Base-by-base conservation (phyloP, 2,329 filamentous ascomycete genomes). In the Monilinia polystroma region DNA sequence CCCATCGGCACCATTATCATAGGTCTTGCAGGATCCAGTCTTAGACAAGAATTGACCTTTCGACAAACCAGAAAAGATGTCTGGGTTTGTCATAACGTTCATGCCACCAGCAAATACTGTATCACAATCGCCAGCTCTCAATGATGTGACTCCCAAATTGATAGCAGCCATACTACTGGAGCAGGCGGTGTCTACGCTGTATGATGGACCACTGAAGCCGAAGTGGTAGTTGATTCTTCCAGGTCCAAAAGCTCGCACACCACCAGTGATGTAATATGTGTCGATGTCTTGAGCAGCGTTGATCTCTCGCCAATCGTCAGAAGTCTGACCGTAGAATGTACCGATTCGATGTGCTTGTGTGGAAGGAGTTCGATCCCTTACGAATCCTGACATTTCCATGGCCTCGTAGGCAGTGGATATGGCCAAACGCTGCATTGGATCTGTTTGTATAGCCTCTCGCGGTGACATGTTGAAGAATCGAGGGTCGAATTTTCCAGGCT, bases 391-490 rank as follows among this genome's bases (percentile, higher is more conserved):
- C 65, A 66, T 66, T 32, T 66, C 41, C 51, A 51, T 60, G 20
- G 71, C 90, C 75, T 93, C 90, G 72, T 92, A 93, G 0, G 90
- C 90, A 3, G 90, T 92, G 18, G 88, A 85, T 43, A 94, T 79
- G 3, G 89, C 89, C 72, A 93, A 82, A 70, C 91, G 84, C 76
- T 92, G 90, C 84, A 91, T 91, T 0, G 91, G 91, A 75, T 93
- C 90, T 1, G 89, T 92, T 75, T 93, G 89, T 60, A 86, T 84
- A 47, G 91, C 90, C 78, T 93, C 90, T 71, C 89, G 86, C 8
- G 90, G 90, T 49, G 90, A 92, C 87, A 93, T 92, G 78, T 91
- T 92, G 84, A 93, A 93, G 79, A 93, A 93, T 1, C 87, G 83
- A 23, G 89, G 87, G 72, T 93, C 90, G 74, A 93, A 93, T 58